These are phyloP conservation scores for Dittrichia graveolens DNA, from an alignment of 129 eudicot genomes.

Conservation along the genomic window DNA sequence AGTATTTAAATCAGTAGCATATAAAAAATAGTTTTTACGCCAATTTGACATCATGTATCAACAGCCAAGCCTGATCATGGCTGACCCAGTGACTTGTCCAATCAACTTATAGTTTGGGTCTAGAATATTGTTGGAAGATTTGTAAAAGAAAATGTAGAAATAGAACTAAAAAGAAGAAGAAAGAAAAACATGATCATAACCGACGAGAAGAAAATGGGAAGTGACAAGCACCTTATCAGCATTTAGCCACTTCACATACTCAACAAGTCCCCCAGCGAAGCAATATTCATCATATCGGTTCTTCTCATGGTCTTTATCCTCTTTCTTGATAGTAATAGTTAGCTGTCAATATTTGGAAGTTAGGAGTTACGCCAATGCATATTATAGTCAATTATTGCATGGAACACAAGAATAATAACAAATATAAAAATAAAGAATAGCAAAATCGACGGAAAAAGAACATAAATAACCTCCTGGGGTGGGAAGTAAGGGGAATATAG, in stretches of 20 bases:
- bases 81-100: constrained; percentile 8
- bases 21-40: neutral
- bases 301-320: constrained; percentile 68
- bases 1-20: neutral
- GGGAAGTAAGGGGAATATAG: neutral
- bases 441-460: neutral
- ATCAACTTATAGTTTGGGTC: neutral
- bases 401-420: neutral
- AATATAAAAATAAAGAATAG: neutral
- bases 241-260: constrained; percentile 95
- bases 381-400: constrained; percentile 3
- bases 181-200: neutral
- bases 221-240: constrained; percentile 70
- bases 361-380: neutral
- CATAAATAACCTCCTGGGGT: neutral
- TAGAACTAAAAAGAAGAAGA: neutral
- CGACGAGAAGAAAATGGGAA: neutral
- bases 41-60: neutral
- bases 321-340: constrained; percentile 64
- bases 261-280: constrained; percentile 90
- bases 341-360: constrained; percentile 51
- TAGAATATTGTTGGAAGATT: neutral
- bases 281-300: constrained; percentile 57
- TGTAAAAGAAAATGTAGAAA: neutral
- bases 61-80: neutral